phyloP scores from a whole-genome alignment of 495 filamentous ascomycete genomes.

The Corynascus novoguineensis region DNA sequence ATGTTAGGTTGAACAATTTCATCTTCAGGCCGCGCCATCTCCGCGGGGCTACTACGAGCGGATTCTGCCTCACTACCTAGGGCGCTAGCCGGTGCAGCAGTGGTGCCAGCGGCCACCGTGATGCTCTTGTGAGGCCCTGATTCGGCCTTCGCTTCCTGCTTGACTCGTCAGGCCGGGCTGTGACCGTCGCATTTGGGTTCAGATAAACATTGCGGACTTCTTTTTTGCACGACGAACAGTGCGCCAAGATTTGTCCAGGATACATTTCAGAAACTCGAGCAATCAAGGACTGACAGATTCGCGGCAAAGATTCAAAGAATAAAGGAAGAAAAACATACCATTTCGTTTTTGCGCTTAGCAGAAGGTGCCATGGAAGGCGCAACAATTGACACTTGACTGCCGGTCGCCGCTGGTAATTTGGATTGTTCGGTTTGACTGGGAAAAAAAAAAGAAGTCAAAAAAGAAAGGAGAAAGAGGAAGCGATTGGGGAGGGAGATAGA shows the following conservation, averaged over 20 bases:
- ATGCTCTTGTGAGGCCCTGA: conserved; percentile 17
- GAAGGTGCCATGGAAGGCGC: conserved; percentile 2
- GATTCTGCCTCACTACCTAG: conserved; percentile 1
- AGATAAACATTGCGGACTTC: too few relatives aligned
- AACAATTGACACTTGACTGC: not conserved
- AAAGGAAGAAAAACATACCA: conserved; percentile 5
- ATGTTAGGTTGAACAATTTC: not conserved
- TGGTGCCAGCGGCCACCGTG: conserved; percentile 10
- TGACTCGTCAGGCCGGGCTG: not conserved
- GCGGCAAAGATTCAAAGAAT: too few relatives aligned
- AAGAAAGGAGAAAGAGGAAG: not conserved
- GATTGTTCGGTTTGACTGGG: not conserved
- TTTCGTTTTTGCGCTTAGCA: conserved; percentile 3
- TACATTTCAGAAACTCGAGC: not conserved
- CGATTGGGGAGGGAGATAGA: not conserved
- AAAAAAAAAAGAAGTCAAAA: not conserved
- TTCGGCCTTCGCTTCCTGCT: not conserved
- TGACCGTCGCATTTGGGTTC: not conserved
- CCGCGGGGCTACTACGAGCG: conserved; percentile 4
- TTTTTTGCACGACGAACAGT: too few relatives aligned
- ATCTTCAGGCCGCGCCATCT: not conserved
- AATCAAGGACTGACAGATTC: too few relatives aligned
- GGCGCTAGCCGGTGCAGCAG: not conserved
- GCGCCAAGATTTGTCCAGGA: too few relatives aligned
- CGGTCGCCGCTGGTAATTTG: not conserved